A percentile compares a stretch with the other conserved stretches of the same genome.
Evolutionary conservation across 257 asterid genomes (phyloP).

Genomic region (Nicotiana sylvestris): DNA sequence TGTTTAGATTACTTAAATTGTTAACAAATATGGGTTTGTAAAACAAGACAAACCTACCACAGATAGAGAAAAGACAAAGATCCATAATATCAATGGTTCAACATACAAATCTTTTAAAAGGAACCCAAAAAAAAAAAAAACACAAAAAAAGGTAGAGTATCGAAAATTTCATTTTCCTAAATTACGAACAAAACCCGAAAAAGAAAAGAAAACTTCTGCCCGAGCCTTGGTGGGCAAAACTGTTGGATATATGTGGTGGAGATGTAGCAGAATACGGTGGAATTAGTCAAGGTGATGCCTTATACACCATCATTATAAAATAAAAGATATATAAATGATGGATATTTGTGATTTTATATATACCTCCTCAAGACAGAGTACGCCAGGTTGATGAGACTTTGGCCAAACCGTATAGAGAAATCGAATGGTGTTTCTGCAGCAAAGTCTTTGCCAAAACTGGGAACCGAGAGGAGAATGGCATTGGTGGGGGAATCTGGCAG

Average conservation of each 20-base stretch:
- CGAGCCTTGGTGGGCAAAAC: no score
- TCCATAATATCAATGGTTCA: neutral
- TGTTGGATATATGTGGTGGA: no score
- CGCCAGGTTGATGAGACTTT: neutral
- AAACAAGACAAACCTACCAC: neutral
- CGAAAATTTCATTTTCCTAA: neutral
- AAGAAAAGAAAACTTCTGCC: no score
- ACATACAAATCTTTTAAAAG: neutral
- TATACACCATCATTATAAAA: no score
- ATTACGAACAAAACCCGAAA: neutral
- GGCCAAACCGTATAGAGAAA: neutral
- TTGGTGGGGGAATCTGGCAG: neutral
- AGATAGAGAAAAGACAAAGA: neutral
- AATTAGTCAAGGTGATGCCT: no score
- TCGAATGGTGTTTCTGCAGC: neutral
- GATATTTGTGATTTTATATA: neutral
- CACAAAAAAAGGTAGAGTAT: neutral
- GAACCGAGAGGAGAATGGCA: neutral
- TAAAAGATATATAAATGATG: neutral
- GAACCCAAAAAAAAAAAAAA: neutral
- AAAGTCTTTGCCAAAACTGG: neutral
- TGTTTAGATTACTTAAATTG: neutral
- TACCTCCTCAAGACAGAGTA: neutral
- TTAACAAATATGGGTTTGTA: neutral
- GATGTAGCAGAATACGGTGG: no score